These are phyloP conservation scores for Scytalidium lignicola DNA, from an alignment of 2,329 filamentous ascomycete genomes.

Conservation along the genomic window DNA sequence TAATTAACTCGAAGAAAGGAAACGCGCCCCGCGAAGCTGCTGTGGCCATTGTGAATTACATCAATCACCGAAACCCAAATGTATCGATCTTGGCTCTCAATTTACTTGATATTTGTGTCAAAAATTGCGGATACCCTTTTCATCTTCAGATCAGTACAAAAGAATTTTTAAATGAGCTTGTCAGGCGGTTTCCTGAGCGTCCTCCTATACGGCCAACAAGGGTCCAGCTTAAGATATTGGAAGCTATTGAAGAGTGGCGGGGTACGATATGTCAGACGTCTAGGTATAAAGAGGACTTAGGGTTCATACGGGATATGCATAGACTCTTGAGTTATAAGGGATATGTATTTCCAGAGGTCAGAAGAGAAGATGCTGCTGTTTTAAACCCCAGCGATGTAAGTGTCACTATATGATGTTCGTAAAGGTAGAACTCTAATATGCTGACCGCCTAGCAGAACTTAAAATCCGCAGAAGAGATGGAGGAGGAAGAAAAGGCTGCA, in stretches of 20 bases:
- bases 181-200: slow-evolving; percentile 89
- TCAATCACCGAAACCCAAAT: slow-evolving; percentile 97
- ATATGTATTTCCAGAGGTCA: slow-evolving; percentile 89
- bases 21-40: slow-evolving; percentile 92
- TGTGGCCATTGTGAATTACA: slow-evolving; percentile 83
- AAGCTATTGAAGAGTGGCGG: slow-evolving; percentile 97
- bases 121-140: slow-evolving; percentile 99
- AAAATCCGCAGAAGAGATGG: slow-evolving; percentile 97
- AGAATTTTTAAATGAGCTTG: slow-evolving; percentile 97
- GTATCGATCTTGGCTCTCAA: slow-evolving; percentile 85
- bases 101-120: slow-evolving; percentile 97
- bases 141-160: slow-evolving; percentile 98
- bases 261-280: slow-evolving; percentile 98
- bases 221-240: slow-evolving; percentile 88
- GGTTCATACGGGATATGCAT: slow-evolving; percentile 97
- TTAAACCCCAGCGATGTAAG: slow-evolving; percentile 93
- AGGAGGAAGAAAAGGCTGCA: slow-evolving; percentile 89
- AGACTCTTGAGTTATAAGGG: slow-evolving; percentile 92
- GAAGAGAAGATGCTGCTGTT: slow-evolving; percentile 90
- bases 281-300: slow-evolving; percentile 93
- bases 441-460: slow-evolving; percentile 61
- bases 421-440: neutral
- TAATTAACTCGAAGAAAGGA: slow-evolving; percentile 97
- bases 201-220: slow-evolving; percentile 80
- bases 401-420: slow-evolving; percentile 18